Percentiles rank a stretch among this genome's conserved stretches.
These are phyloP conservation scores for Nothophoma quercina DNA, from an alignment of 2,329 filamentous ascomycete genomes.

Conservation along the genomic window DNA sequence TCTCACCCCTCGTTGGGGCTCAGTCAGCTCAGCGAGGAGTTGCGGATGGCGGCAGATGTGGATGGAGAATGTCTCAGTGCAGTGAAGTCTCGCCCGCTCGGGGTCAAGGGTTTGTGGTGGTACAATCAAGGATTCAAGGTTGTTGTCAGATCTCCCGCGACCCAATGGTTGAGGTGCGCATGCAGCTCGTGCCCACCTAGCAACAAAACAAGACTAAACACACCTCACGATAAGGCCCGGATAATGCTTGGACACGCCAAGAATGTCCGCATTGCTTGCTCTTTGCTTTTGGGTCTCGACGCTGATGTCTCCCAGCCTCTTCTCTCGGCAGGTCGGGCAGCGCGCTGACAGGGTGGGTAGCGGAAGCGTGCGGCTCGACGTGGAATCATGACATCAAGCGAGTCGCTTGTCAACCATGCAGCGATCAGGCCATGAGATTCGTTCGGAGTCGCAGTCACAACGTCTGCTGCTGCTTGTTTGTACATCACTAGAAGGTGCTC, in stretches of 20 bases:
- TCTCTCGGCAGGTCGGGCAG: background rate
- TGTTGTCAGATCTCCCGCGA: conserved; percentile 13
- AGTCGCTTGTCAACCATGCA: conserved; percentile 14
- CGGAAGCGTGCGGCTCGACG: conserved; percentile 2
- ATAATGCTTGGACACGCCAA: background rate
- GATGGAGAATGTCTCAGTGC: background rate
- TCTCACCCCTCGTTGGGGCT: conserved; percentile 16
- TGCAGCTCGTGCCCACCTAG: conserved; percentile 1
- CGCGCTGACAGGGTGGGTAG: background rate
- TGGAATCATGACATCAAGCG: conserved; percentile 17
- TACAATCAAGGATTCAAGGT: conserved; percentile 13
- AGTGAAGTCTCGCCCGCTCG: background rate
- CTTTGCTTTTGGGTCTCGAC: background rate
- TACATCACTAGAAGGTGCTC: background rate
- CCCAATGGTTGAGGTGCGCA: conserved; percentile 11
- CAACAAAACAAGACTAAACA: conserved; percentile 9
- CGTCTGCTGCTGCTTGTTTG: background rate
- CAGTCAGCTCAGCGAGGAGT: conserved; percentile 7
- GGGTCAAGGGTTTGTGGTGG: conserved; percentile 1
- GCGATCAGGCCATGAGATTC: conserved; percentile 3
- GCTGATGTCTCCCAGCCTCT: conserved; percentile 4
- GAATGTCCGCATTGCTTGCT: background rate
- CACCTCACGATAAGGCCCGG: conserved; percentile 1
- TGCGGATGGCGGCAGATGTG: background rate
- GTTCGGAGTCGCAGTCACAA: background rate